phyloP scores from a whole-genome alignment of 352 stramenopile species.

The Phytopythium helicoides region DNA sequence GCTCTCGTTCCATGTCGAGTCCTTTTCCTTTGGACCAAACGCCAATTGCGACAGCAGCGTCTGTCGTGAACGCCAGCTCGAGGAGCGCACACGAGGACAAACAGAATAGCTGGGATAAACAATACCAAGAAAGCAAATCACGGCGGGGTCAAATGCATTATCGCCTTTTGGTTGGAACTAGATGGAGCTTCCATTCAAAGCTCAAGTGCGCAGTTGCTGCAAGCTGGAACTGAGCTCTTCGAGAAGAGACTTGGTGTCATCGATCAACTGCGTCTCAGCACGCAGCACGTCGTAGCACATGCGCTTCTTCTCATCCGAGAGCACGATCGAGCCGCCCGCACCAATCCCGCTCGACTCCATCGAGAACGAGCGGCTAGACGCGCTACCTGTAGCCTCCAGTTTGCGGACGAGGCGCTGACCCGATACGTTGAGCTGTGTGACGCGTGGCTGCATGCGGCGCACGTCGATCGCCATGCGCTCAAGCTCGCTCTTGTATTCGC shows the following conservation, averaged over 20 bases:
- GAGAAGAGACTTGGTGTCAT: conserved; percentile 69
- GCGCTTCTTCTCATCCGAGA: conserved; percentile 75
- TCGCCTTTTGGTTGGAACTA: background rate
- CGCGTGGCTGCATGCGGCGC: conserved; percentile 66
- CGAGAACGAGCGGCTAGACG: background rate
- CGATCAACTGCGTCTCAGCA: conserved; percentile 80
- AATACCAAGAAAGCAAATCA: background rate
- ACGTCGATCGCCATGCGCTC: conserved; percentile 58
- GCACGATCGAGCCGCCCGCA: conserved; percentile 5
- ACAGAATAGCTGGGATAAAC: background rate
- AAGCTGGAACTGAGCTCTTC: conserved; percentile 61
- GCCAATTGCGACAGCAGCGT: conserved; percentile 15
- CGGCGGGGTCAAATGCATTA: background rate
- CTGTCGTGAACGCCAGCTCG: conserved; percentile 30
- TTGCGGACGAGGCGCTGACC: conserved; percentile 56
- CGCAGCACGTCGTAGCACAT: conserved; percentile 83
- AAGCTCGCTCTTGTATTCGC: conserved; percentile 70
- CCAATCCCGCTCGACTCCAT: conserved; percentile 4
- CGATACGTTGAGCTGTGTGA: conserved; percentile 67
- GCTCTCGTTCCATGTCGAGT: conserved; percentile 34
- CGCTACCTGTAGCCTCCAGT: conserved; percentile 20
- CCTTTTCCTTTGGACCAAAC: conserved; percentile 30
- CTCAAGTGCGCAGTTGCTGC: conserved; percentile 31
- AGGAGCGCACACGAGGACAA: conserved; percentile 12
- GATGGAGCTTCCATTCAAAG: background rate